Conservation (phyloP, 495 filamentous ascomycete genomes). For the Podospora pseudoanserina region DNA sequence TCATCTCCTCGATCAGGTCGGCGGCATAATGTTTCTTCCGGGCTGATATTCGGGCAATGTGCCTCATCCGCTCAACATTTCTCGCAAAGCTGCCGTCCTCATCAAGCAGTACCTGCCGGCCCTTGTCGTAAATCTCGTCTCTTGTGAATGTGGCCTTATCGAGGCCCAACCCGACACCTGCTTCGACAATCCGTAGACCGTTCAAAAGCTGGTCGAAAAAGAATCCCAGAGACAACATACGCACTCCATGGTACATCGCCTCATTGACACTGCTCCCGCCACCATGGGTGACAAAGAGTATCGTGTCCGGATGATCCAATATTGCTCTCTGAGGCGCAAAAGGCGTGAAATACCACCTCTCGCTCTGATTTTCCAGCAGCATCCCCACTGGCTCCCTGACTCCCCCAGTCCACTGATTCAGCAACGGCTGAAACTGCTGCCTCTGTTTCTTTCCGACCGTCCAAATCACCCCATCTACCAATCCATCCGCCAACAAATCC, state of each 20-base stretch:
- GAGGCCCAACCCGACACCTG: slow-evolving; percentile 30
- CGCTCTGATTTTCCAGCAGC: slow-evolving; percentile 26
- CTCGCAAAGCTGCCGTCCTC: slow-evolving; percentile 21
- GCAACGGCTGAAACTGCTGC: slow-evolving; percentile 18
- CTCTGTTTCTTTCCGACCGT: slow-evolving; percentile 24
- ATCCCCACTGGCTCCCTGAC: slow-evolving; percentile 19
- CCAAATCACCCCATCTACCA: slow-evolving; percentile 43
- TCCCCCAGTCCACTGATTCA: not conserved
- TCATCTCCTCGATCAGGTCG: slow-evolving; percentile 40
- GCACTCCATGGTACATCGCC: slow-evolving; percentile 35
- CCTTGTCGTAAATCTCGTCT: slow-evolving; percentile 28
- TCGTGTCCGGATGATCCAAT: slow-evolving; percentile 28
- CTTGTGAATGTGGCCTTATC: slow-evolving; percentile 35
- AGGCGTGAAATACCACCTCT: slow-evolving; percentile 25
- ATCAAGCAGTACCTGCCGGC: slow-evolving; percentile 25
- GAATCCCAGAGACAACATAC: slow-evolving; percentile 33
- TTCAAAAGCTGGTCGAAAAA: slow-evolving; percentile 39
- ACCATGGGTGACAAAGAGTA: slow-evolving; percentile 37
- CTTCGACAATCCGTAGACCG: slow-evolving; percentile 30
- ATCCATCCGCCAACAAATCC: slow-evolving; percentile 21
- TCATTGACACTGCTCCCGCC: slow-evolving; percentile 39
- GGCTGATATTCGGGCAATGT: slow-evolving; percentile 34
- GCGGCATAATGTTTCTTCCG: slow-evolving; percentile 36
- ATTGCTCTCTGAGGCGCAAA: slow-evolving; percentile 38
- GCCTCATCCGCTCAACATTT: slow-evolving; percentile 32